Evolutionary conservation across 2,329 filamentous ascomycete genomes (phyloP).

Genomic region (Anisogramma anomala): DNA sequence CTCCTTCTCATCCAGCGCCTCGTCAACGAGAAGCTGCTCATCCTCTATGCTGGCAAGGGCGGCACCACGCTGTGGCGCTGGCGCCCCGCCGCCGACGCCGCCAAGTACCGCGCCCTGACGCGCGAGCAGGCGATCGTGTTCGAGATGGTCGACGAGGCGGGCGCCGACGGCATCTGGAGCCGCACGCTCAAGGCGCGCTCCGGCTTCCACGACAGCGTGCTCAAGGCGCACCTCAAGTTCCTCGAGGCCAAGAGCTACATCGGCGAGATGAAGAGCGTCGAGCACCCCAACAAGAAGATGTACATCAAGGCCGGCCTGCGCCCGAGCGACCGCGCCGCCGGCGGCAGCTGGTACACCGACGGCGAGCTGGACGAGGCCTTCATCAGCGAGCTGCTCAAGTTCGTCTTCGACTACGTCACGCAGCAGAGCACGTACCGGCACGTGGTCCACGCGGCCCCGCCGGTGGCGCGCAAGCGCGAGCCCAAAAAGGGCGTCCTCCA

Average conservation of each 20-base stretch:
- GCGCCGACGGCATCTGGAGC: conserved; percentile 80
- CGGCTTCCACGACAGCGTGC: conserved; percentile 70
- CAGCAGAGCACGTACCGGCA: conserved; percentile 57
- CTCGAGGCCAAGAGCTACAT: conserved; percentile 76
- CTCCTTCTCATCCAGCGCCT: conserved; percentile 45
- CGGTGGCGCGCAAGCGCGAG: conserved; percentile 26
- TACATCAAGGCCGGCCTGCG: conserved; percentile 82
- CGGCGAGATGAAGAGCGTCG: conserved; percentile 81
- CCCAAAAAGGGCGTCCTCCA: conserved; percentile 47
- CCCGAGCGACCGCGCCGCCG: conserved; percentile 81
- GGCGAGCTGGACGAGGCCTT: conserved; percentile 82
- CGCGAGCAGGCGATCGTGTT: conserved; percentile 80
- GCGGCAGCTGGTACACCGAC: conserved; percentile 90
- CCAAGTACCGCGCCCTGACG: conserved; percentile 41
- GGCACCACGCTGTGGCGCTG: conserved; percentile 41
- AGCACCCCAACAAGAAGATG: conserved; percentile 84
- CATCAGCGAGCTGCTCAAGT: conserved; percentile 62
- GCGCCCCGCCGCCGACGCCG: conserved; percentile 47
- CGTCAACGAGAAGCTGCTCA: conserved; percentile 49
- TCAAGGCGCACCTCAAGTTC: conserved; percentile 72
- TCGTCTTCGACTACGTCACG: conserved; percentile 64
- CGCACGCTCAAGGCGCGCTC: conserved; percentile 70
- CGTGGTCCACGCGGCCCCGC: conserved; percentile 49
- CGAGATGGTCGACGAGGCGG: conserved; percentile 75
- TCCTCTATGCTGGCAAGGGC: conserved; percentile 31